Evolutionary conservation across 2,329 filamentous ascomycete species (phyloP), one percentile per base, ranked within the genome.

Genomic region (Pseudogymnoascus sp.): DNA sequence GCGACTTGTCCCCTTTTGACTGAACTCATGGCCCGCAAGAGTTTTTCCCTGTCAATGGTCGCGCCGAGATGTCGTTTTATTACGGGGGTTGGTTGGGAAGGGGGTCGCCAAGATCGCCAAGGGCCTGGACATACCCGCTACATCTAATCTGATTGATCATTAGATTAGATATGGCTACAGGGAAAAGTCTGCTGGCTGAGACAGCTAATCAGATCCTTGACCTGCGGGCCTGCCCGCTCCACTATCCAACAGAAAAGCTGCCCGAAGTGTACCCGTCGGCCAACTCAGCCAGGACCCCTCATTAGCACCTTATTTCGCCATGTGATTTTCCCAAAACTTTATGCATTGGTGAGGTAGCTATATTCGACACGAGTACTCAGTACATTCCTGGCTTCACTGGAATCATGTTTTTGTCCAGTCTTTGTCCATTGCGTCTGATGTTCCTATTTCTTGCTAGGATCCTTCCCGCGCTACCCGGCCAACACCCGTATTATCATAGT

Each of bases 71-170:
- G 22, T 25, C 5, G 22, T 20, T 16, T 18, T 38, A 16, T 25
- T 14, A 35, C 54, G 25, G n/a, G 11, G 14, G 36, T 38, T 30
- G 35, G 59, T 36, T 57, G n/a, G 18, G 59, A 16, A 16, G 28
- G 30, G 43, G 25, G 14, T 54, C n/a, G 43, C 16, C 4, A 2
- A 33, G 47, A 14, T 18, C 28, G 47, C n/a, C 47, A 54, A 54
- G 47, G 47, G 47, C 37, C 25, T 22, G 33, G 20, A 35, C 25
- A 16, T 30, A 28, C 30, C 28, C 18, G 1, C 2, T 6, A 39
- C 30, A 61, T 61, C 60, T 61, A 61, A 61, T 61, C 60, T 61
- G 50, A 61, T 61, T 28, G 37, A 33, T 41, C 35, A 41, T 60
- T 60, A 30, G 30, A 60, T 54, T 54, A 54, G 47, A 54, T 54